Conservation (phyloP, 306 rosid species). For the Quercus bicolor region DNA sequence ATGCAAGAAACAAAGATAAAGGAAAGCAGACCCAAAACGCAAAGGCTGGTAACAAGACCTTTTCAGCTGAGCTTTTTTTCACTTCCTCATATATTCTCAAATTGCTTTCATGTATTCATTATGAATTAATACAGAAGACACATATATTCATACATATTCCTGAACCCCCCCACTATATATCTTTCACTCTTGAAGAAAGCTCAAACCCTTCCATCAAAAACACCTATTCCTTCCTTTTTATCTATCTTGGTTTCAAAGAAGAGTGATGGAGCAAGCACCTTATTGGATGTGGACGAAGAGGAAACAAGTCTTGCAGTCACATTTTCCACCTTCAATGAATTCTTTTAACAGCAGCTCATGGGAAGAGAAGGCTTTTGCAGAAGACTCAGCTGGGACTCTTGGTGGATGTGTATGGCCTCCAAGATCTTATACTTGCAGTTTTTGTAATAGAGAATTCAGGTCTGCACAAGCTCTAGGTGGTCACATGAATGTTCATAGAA, state of each 20-base stretch:
- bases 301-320: conserved; percentile 34
- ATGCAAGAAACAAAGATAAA: conserved; percentile 50
- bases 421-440: conserved; percentile 73
- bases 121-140: conserved; percentile 5
- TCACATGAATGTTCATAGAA: conserved; percentile 92
- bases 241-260: neutral
- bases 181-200: neutral
- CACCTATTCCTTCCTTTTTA: conserved; percentile 10
- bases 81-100: conserved; percentile 33
- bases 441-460: conserved; percentile 77
- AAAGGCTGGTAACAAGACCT: conserved; percentile 21
- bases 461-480: conserved; percentile 99
- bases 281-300: conserved; percentile 46
- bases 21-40: conserved; percentile 15
- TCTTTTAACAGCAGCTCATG: conserved; percentile 29
- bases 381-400: conserved; percentile 51
- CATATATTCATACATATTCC: conserved; percentile 5
- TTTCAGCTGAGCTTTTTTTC: conserved; percentile 35
- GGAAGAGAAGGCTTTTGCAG: conserved; percentile 92
- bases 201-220: neutral
- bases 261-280: conserved; percentile 37
- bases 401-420: conserved; percentile 88
- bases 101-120: conserved; percentile 29
- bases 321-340: conserved; percentile 28
- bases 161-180: conserved; percentile 9